Conservation (phyloP, 2,329 filamentous ascomycete species). For the Leptographium flavum region DNA sequence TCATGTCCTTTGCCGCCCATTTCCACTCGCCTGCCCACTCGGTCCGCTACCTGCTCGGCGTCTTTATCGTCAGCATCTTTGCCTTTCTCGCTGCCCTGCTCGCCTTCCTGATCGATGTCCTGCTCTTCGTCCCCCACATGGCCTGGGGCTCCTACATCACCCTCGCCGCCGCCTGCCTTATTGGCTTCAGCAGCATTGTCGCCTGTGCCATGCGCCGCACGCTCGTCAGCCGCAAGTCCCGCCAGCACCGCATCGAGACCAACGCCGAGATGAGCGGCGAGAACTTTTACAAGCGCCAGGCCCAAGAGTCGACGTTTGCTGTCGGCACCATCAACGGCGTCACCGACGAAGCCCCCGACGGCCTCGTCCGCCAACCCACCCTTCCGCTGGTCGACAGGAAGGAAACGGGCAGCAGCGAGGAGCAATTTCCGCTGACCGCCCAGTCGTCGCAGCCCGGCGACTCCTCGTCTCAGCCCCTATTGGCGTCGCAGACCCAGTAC, state of each 20-base stretch:
- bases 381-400: conserved; percentile 48
- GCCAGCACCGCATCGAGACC: conserved; percentile 79
- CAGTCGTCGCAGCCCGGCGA: conserved; percentile 43
- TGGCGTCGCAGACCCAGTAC: conserved; percentile 44
- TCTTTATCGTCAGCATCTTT: conserved; percentile 77
- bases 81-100: conserved; percentile 67
- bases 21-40: conserved; percentile 83
- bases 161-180: conserved; percentile 73
- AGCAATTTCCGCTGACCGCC: conserved; percentile 55
- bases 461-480: conserved; percentile 24
- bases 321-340: conserved; percentile 24
- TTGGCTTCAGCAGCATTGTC: conserved; percentile 67
- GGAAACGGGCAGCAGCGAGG: conserved; percentile 49
- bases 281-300: conserved; percentile 70
- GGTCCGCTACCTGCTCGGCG: conserved; percentile 66
- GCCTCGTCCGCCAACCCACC: conserved; percentile 31
- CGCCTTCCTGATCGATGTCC: conserved; percentile 83
- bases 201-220: conserved; percentile 93
- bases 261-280: conserved; percentile 96
- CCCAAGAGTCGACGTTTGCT: conserved; percentile 26
- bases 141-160: conserved; percentile 92
- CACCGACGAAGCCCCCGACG: not conserved
- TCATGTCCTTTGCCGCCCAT: conserved; percentile 67
- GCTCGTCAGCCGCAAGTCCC: conserved; percentile 80
- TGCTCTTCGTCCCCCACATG: conserved; percentile 88